Evolutionary conservation across 805 yeast species (phyloP), one percentile per base, ranked within the genome.

Genomic region (Priceomyces castillae): DNA sequence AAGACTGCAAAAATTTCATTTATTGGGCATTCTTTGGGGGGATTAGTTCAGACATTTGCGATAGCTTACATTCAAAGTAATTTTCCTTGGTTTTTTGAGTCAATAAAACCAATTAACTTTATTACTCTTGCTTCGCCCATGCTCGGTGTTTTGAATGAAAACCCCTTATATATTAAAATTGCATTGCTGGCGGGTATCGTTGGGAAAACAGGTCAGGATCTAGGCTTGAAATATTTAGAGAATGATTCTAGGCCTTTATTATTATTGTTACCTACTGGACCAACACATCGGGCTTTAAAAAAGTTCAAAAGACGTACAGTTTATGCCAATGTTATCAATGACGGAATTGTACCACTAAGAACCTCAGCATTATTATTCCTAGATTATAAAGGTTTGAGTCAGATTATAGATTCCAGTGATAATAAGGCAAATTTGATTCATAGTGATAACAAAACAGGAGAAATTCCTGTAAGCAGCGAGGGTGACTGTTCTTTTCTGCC

Each of bases 291-390:
- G 28, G 71, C 85, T 0, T 72, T 92, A 46, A 76, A 78, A 44
- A 63, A 65, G 44, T 92, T 94, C 64, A 59, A 72, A 34, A 68
- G 84, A 46, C 72, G 97, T 48, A 89, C 97, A 0, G 68, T 86
- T 0, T 94, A 94, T 62, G 97, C 98, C 0, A 94, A 94, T 64
- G 83, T 86, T 0, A 73, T 87, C 15, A 84, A 94, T 62, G 99
- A 94, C 65, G 99, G 99, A 2, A 90, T 94, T 41, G 99, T 94
- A 1, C 98, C 99, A 0, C 68, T 94, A 52, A 70, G 98, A 40
- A 94, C 99, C 0, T 82, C 96, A 0, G 89, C 97, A 0, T 66
- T 92, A 41, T 63, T 92, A 20, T 92, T 84, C 56, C 62, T 94
- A 11, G 98, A 94, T 61, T 90, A 95, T 86, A 76, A 77, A 46